Evolutionary conservation across 352 stramenopile species (phyloP).

Genomic region (Phytophthora boehmeriae): DNA sequence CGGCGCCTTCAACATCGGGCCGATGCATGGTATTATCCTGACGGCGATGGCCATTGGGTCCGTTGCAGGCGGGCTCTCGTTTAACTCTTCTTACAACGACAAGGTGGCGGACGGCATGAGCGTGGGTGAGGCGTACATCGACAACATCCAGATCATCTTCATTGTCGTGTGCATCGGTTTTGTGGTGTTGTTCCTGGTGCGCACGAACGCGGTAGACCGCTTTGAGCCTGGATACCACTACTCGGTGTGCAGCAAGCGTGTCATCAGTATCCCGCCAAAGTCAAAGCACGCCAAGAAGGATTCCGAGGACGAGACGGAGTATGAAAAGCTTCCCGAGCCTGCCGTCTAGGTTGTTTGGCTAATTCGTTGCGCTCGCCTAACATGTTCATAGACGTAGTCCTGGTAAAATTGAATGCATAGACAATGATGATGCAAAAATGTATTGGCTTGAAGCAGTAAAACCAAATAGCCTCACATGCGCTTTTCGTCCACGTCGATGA

Average conservation of each 20-base stretch:
- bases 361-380: no score
- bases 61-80: slow-evolving; percentile 71
- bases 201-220: slow-evolving; percentile 69
- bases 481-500: no score
- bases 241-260: slow-evolving; percentile 57
- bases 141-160: slow-evolving; percentile 80
- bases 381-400: no score
- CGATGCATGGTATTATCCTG: slow-evolving; percentile 77
- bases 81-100: slow-evolving; percentile 61
- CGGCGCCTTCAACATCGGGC: slow-evolving; percentile 78
- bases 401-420: no score
- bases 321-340: slow-evolving; percentile 15
- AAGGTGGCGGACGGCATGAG: slow-evolving; percentile 47
- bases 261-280: slow-evolving; percentile 70
- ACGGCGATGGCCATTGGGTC: slow-evolving; percentile 78
- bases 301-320: slow-evolving; percentile 16
- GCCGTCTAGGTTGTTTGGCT: no score
- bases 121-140: slow-evolving; percentile 64
- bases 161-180: slow-evolving; percentile 65
- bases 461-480: no score
- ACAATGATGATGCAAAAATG: no score
- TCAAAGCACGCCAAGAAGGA: no score
- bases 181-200: slow-evolving; percentile 64
- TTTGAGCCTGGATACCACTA: slow-evolving; percentile 77
- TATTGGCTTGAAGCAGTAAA: no score